phyloP scores from a whole-genome alignment of 106 monocot genomes.

The Narthecium ossifragum region DNA sequence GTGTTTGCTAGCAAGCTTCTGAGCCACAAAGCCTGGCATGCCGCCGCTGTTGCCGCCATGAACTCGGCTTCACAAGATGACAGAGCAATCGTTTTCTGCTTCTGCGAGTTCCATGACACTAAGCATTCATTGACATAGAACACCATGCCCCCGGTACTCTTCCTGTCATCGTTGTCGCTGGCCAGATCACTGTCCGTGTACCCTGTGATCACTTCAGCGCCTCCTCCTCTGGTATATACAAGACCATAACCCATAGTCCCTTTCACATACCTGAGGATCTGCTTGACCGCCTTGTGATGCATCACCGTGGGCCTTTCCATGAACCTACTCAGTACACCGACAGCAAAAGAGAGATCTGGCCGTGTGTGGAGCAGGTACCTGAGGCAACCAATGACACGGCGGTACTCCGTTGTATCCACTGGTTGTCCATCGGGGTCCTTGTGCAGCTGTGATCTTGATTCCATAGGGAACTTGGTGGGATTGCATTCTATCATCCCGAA shows the following conservation, averaged over 20 bases:
- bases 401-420: constrained; percentile 13
- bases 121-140: too few species aligned
- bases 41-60: too few species aligned
- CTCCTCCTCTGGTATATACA: not conserved
- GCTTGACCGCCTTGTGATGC: constrained; percentile 22
- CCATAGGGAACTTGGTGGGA: constrained; percentile 10
- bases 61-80: too few species aligned
- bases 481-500: constrained; percentile 11
- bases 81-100: too few species aligned
- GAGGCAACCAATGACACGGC: constrained; percentile 8
- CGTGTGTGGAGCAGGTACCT: constrained; percentile 8
- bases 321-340: constrained; percentile 8
- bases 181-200: constrained; percentile 8
- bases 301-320: constrained; percentile 8
- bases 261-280: constrained; percentile 13
- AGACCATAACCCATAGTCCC: constrained; percentile 9
- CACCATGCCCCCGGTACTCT: too few species aligned
- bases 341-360: constrained; percentile 11
- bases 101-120: too few species aligned
- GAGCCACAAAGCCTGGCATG: too few species aligned
- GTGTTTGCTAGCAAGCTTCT: too few species aligned
- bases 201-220: not conserved
- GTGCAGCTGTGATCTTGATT: not conserved
- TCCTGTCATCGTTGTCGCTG: too few species aligned
- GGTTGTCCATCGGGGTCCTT: constrained; percentile 4